Conservation (phyloP, 1,284 basidiomycete species). For the Irpex sp. region DNA sequence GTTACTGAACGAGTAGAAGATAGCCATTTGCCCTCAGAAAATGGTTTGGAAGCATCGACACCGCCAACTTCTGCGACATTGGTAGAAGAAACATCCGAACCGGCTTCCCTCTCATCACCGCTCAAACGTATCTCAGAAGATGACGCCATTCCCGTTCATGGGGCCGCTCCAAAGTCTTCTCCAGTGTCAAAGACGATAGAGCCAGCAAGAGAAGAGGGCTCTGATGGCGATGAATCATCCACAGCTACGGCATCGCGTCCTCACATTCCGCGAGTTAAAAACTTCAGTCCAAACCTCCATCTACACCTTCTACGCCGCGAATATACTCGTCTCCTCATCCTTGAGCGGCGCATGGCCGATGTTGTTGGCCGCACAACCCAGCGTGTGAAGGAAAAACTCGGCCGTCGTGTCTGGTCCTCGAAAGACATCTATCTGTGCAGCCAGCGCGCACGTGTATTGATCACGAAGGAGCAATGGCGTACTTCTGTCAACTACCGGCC, state of each 20-base stretch:
- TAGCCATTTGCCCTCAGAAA: not conserved
- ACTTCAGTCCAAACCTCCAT: slow-evolving; percentile 51
- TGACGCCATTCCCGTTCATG: not conserved
- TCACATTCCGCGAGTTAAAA: slow-evolving; percentile 25
- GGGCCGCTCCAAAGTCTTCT: not conserved
- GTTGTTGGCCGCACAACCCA: slow-evolving; percentile 46
- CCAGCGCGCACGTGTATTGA: slow-evolving; percentile 21
- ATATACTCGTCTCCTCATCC: slow-evolving; percentile 38
- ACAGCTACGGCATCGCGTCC: not conserved
- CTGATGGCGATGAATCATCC: not conserved
- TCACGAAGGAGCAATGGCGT: slow-evolving; percentile 33
- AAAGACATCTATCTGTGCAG: slow-evolving; percentile 49
- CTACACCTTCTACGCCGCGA: slow-evolving; percentile 49
- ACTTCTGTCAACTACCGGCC: slow-evolving; percentile 25
- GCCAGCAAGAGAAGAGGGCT: not conserved
- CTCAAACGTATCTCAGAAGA: not conserved
- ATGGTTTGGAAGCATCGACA: not conserved
- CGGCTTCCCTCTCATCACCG: not conserved
- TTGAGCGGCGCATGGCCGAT: slow-evolving; percentile 37
- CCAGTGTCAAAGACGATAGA: not conserved
- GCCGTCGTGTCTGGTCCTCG: slow-evolving; percentile 60
- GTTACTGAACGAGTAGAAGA: not conserved
- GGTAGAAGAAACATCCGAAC: not conserved
- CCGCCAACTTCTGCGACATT: not conserved
- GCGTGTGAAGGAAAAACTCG: slow-evolving; percentile 61